A percentile compares a stretch with the other conserved stretches of the same genome.
Conservation (phyloP, 495 filamentous ascomycete species). For the Talaromyces thailandensis region DNA sequence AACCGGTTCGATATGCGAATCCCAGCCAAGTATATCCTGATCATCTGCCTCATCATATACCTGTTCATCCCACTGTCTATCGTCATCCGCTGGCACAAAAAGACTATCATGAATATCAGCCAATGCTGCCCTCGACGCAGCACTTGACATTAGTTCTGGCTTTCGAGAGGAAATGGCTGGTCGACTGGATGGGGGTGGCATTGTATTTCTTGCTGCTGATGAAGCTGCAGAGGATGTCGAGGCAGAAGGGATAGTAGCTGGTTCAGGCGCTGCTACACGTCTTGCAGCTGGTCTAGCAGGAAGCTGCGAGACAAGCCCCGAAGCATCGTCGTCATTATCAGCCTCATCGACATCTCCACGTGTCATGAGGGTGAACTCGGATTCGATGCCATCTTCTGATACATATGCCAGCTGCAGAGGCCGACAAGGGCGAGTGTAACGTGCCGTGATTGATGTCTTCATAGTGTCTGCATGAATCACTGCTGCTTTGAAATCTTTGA, state of each 20-base stretch:
- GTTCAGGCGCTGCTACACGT: conserved; percentile 6
- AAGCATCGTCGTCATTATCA: conserved; percentile 34
- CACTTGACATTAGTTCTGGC: neutral
- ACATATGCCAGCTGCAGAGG: conserved; percentile 80
- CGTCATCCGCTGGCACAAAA: conserved; percentile 70
- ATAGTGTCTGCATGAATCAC: conserved; percentile 75
- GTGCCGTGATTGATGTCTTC: conserved; percentile 60
- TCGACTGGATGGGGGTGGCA: conserved; percentile 20
- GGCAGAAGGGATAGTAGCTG: neutral
- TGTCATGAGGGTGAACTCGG: conserved; percentile 93
- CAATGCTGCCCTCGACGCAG: conserved; percentile 3
- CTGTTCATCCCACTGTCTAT: conserved; percentile 70
- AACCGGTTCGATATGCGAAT: conserved; percentile 52
- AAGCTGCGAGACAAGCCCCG: conserved; percentile 25
- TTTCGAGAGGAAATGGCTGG: conserved; percentile 10
- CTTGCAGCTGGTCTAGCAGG: conserved; percentile 23
- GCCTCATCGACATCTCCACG: conserved; percentile 70
- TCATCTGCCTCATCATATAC: conserved; percentile 63
- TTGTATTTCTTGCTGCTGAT: conserved; percentile 13
- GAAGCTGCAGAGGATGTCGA: neutral
- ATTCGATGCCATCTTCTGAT: conserved; percentile 56
- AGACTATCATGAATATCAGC: conserved; percentile 64
- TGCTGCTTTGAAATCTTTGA: conserved; percentile 93
- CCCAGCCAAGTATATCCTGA: conserved; percentile 72
- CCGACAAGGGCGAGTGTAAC: conserved; percentile 68